phyloP scores from a whole-genome alignment of 2,329 filamentous ascomycete genomes.

The Bertia moriformis region DNA sequence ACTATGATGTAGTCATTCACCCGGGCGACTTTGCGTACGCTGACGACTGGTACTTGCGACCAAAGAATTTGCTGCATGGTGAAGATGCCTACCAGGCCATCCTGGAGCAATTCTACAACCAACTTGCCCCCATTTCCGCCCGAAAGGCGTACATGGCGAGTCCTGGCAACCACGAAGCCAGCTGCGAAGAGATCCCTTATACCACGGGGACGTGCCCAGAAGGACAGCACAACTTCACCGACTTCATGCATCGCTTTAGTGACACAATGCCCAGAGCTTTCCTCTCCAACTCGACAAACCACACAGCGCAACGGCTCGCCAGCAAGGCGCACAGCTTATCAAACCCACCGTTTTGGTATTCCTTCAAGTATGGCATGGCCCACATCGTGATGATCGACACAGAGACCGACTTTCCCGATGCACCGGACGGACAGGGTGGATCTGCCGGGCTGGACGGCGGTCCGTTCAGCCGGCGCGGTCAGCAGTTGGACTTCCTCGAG shows the following conservation, averaged over 20 bases:
- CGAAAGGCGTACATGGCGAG: constrained; percentile 40
- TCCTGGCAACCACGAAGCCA: constrained; percentile 45
- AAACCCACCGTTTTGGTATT: constrained; percentile 43
- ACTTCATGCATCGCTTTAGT: constrained; percentile 39
- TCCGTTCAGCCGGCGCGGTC: constrained; percentile 28
- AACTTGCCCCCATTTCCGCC: constrained; percentile 34
- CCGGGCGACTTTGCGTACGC: constrained; percentile 42
- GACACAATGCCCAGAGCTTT: constrained; percentile 34
- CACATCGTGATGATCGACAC: constrained; percentile 40
- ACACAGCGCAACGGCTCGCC: constrained; percentile 23
- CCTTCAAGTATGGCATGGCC: constrained; percentile 42
- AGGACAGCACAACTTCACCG: constrained; percentile 46
- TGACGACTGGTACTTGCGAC: constrained; percentile 35
- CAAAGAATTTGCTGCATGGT: constrained; percentile 29
- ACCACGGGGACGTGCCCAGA: constrained; percentile 23
- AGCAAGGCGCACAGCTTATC: constrained; percentile 26
- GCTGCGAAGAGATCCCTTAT: constrained; percentile 27
- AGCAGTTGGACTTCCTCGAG: constrained; percentile 37
- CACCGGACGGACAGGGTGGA: constrained; percentile 26
- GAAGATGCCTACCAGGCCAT: constrained; percentile 38
- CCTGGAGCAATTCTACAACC: constrained; percentile 38
- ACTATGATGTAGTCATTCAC: constrained; percentile 39
- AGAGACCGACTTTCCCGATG: constrained; percentile 36
- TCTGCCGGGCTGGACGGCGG: constrained; percentile 26
- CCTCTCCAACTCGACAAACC: constrained; percentile 26